Base-by-base conservation (phyloP, 176 grass and related monocot genomes). In the Puya raimondii region DNA sequence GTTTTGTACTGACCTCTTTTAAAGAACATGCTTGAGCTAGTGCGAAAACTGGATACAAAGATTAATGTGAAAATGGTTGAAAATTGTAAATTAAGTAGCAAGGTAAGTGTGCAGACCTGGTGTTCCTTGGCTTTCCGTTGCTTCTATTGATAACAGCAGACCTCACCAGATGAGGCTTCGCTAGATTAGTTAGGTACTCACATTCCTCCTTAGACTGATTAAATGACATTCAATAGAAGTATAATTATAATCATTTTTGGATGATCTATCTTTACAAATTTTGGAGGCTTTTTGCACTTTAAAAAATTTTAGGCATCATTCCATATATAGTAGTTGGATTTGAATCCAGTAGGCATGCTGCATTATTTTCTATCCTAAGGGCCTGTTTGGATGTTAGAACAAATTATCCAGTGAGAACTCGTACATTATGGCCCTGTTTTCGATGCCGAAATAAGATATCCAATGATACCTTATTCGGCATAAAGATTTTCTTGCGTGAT, bases 121-220 rank as follows among this genome's bases (percentile, higher is more conserved):
- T 76, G 23, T 67, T 50, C 51, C n/a, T 68, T 68, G 29, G 22
- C 49, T 4, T 4, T 10, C 64, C 74, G 2, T 23, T 76, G 17
- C 21, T 42, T 51, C 15, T 76, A 68, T 68, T 49, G 18, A 76
- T 51, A 50, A 76, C 74, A n/a, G 65, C 49, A 51, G 64, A 76
- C 65, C 48, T 20, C 26, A 11, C 42, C 47, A 68, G 13, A 49
- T 56, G 29, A 15, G 63, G 64, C 21, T 76, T 68, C 21, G 48
- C 74, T 13, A 76, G 61, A 51, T 53, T 50, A 17, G 68, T 76
- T n/a, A 76, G 51, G 74, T 67, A 48, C 12, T 76, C 20, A 27
- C 49, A 76, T 54, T 76, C 74, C 20, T 76, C 61, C 74, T 10
- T 67, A 23, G 64, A 68, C 64, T 76, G 74, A 33, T 20, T 72